These are phyloP conservation scores for Nigrospora sphaerica DNA, from an alignment of 2,329 filamentous ascomycete species.

Conservation along the genomic window DNA sequence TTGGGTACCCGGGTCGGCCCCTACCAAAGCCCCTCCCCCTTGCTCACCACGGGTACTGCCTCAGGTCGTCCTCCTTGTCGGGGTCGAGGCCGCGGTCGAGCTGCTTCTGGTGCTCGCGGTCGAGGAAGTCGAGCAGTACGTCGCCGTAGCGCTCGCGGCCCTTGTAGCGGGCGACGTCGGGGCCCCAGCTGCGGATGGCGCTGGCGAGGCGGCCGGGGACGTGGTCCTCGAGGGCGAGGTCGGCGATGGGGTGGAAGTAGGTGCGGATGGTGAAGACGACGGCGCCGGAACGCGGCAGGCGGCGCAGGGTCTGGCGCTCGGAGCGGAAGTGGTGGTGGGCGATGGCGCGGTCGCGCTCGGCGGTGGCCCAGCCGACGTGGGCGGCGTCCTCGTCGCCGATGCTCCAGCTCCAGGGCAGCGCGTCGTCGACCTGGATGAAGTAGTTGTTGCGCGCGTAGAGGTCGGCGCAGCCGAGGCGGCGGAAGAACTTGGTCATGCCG, in stretches of 20 bases:
- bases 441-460: conserved; percentile 69
- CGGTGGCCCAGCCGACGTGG: conserved; percentile 65
- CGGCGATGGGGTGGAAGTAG: conserved; percentile 67
- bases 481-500: conserved; percentile 55
- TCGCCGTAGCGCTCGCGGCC: conserved; percentile 67
- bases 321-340: conserved; percentile 71
- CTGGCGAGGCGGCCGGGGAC: conserved; percentile 74
- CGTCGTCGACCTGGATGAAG: conserved; percentile 80
- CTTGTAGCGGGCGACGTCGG: conserved; percentile 71
- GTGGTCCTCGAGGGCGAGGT: conserved; percentile 63
- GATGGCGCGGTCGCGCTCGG: conserved; percentile 66
- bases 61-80: conserved; percentile 50
- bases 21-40: too few species aligned
- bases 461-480: conserved; percentile 59
- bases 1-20: too few species aligned
- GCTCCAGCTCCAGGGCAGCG: conserved; percentile 66
- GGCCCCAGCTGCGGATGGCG: conserved; percentile 74
- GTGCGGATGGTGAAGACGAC: conserved; percentile 73
- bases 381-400: conserved; percentile 66
- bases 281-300: conserved; percentile 50
- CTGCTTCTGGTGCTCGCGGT: conserved; percentile 68
- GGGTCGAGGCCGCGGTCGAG: conserved; percentile 58
- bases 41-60: conserved; percentile 52
- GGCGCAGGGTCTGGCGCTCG: conserved; percentile 63
- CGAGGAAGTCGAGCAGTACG: conserved; percentile 70